Evolutionary conservation across 495 filamentous ascomycete genomes (phyloP), one percentile per base, ranked within the genome.

Genomic region (Sphaerosporella brunnea): DNA sequence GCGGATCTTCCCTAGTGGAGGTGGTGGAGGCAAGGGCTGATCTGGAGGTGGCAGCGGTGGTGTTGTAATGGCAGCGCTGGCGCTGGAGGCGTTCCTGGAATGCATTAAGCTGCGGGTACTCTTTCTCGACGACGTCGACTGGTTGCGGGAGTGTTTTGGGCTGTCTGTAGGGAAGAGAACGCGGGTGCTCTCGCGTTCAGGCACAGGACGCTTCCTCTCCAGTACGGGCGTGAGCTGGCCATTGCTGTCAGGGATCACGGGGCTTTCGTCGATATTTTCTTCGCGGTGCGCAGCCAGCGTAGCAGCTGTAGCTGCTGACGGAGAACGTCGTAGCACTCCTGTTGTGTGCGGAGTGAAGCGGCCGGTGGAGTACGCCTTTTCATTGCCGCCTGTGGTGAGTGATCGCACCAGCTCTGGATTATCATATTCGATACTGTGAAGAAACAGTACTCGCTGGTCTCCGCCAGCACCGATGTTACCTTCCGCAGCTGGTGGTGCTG

Each of bases 381-480:
- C n/a, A 10, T 15, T 19, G 2, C 18, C 13, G 10, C 10, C 20
- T 10, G 2, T 2, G 11, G 18, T 20, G 11, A 48, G 1, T n/a
- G 45, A 48, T 19, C 15, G 19, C 23, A 48, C 35, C 9, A 48
- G 24, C 4, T 19, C 45, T 9, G 45, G 45, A 23, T 48, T 26
- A 20, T 39, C 35, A 34, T 48, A 48, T 23, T 38, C 20, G 19
- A 48, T 48, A 24, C 56, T 41, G 24, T 51, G 54, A 11, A 59
- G 3, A 43, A 58, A 54, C 45, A 59, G 53, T 30, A 59, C 51
- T 32, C 53, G 58, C 15, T 55, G 34, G 13, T 49, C 55, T 16
- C 47, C 54, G 15, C 3, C n/a, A 40, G 15, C 37, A 3, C 18
- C 37, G 2, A 2, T 20, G n/a, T 16, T 40, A 1, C 1, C 0